Conservation (phyloP, 352 stramenopile species). For the Albugo laibachii region DNA sequence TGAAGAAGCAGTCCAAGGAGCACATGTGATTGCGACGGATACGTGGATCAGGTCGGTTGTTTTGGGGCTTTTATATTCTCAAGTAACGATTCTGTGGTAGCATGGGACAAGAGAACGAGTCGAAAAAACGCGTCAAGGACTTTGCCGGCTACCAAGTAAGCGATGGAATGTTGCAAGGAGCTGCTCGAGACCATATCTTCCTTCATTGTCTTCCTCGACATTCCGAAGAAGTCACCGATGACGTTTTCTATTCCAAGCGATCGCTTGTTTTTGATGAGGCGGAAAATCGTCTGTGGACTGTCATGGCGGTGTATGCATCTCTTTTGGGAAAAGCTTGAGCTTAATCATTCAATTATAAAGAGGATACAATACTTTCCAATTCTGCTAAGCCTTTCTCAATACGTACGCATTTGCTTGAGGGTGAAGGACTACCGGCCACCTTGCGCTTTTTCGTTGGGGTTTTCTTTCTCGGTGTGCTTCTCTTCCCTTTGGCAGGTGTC, state of each 20-base stretch:
- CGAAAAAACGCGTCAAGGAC: conserved; percentile 81
- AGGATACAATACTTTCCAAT: too few relatives aligned
- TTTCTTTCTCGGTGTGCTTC: too few relatives aligned
- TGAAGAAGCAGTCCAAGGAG: conserved; percentile 82
- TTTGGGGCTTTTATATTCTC: background rate
- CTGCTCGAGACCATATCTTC: conserved; percentile 86
- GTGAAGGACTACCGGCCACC: too few relatives aligned
- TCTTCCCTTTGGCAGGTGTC: too few relatives aligned
- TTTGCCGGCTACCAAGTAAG: conserved; percentile 94
- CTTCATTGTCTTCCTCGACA: conserved; percentile 95
- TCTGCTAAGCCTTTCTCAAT: too few relatives aligned
- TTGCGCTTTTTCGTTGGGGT: too few relatives aligned
- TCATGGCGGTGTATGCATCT: conserved; percentile 89
- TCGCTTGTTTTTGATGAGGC: conserved; percentile 95
- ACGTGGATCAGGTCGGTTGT: conserved; percentile 83
- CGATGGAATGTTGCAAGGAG: conserved; percentile 80
- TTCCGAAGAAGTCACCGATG: conserved; percentile 92
- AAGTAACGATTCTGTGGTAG: conserved; percentile 6
- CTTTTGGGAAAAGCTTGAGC: conserved; percentile 19
- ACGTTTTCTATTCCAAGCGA: conserved; percentile 89
- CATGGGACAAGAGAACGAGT: conserved; percentile 90
- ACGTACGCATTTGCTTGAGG: too few relatives aligned
- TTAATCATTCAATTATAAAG: too few relatives aligned
- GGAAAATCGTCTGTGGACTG: conserved; percentile 97
- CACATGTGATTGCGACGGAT: conserved; percentile 93